Base-by-base conservation (phyloP, 1,284 basidiomycete genomes). In the Macrocystidia cucumis region DNA sequence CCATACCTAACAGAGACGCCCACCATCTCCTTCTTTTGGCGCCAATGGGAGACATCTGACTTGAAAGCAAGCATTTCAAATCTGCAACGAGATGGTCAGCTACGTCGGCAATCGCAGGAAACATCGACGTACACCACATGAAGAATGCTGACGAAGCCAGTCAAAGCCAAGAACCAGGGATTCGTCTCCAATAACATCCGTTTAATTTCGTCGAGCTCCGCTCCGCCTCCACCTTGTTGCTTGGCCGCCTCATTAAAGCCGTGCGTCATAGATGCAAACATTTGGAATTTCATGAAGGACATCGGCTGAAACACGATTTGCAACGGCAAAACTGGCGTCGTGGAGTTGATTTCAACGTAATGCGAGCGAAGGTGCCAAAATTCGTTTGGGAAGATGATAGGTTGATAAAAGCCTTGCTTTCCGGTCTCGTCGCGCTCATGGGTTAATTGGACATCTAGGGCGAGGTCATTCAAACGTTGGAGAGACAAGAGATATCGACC, bases 31-130 rank as follows among this genome's bases (percentile, higher is more conserved):
- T 93, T 83, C 66, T 86, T 95, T 48, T 91, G 79, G 34, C 89
- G 73, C 93, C 93, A 98, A 60, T 98, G 93, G 21, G 80, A 76
- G 30, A 98, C 90, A 52, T 98, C 93, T 21, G 78, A 85, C 53
- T 85, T 90, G 73, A 97, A 97, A 2, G 92, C 92, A 30, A 96
- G 65, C 74, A 96, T 88, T 63, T 96, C 91, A 56, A 95, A 95
- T 21, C 84, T 87, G 41, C n/a, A 37, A 30, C 23, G 24, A 23
- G 17, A 31, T 16, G 9, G 25, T 22, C 21, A n/a, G n/a, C n/a
- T n/a, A n/a, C n/a, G n/a, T n/a, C n/a, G n/a, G n/a, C n/a, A n/a
- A n/a, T n/a, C n/a, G n/a, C n/a, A n/a, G n/a, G 29, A 31, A 27
- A 25, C 33, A 33, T 37, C 26, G 8, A 70, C 83, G 58, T 49